Percentiles rank a stretch among this genome's conserved stretches.
These are phyloP conservation scores for Nigrograna mackinnonii DNA, from an alignment of 2,329 filamentous ascomycete genomes.

Conservation along the genomic window DNA sequence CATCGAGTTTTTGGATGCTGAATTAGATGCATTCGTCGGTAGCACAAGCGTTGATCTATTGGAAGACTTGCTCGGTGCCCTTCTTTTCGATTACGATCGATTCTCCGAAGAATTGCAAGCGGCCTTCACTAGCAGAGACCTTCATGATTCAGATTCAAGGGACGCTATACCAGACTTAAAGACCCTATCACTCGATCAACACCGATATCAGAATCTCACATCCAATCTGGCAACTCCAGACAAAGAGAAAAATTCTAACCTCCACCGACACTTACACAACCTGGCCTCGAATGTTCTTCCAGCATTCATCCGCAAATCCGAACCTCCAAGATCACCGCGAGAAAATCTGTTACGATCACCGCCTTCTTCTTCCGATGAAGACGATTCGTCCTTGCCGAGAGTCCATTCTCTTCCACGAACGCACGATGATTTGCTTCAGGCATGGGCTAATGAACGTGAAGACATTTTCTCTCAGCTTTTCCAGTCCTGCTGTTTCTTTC, in stretches of 20 bases:
- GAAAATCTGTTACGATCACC: background rate
- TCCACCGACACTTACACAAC: background rate
- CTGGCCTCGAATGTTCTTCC: background rate
- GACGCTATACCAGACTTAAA: background rate
- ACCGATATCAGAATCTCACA: background rate
- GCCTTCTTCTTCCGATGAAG: background rate
- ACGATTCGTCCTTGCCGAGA: background rate
- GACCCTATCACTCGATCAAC: background rate
- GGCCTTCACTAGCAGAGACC: background rate
- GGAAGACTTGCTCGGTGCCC: slow-evolving; percentile 5
- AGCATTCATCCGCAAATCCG: background rate
- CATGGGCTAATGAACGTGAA: slow-evolving; percentile 6
- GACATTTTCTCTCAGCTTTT: slow-evolving; percentile 7
- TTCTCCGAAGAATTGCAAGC: background rate
- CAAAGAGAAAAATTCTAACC: background rate
- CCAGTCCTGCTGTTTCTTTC: slow-evolving; percentile 7
- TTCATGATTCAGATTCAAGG: background rate
- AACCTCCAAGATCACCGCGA: slow-evolving; percentile 2
- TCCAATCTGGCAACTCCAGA: background rate
- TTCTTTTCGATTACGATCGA: slow-evolving; percentile 4
- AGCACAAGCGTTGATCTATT: background rate
- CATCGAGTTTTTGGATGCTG: slow-evolving; percentile 3
- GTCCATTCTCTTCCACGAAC: slow-evolving; percentile 4
- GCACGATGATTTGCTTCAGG: slow-evolving; percentile 2
- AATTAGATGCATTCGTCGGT: background rate